These are phyloP conservation scores for Saxispiralis lemnorum DNA, from an alignment of 495 filamentous ascomycete genomes.

Conservation along the genomic window DNA sequence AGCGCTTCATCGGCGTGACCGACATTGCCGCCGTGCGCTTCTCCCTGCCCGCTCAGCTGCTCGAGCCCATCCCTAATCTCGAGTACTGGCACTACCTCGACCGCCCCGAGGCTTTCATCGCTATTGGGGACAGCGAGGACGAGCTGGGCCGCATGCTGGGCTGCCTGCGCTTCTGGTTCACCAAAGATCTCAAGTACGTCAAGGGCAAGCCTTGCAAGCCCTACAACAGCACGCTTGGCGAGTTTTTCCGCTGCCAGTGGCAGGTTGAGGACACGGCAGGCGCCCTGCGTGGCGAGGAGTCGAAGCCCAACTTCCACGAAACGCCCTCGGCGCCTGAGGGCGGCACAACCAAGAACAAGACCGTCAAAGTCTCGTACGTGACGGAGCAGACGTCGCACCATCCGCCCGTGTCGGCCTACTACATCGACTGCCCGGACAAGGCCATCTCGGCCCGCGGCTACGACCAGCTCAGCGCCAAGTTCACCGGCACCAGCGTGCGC, in stretches of 20 bases:
- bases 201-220: conserved; percentile 98
- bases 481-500: conserved; percentile 85
- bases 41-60: conserved; percentile 81
- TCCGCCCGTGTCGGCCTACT: conserved; percentile 92
- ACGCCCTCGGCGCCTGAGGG: conserved; percentile 23
- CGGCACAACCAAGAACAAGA: conserved; percentile 25
- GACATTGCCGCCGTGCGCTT: conserved; percentile 93
- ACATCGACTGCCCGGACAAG: conserved; percentile 79
- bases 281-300: conserved; percentile 23
- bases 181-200: conserved; percentile 96
- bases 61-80: conserved; percentile 88
- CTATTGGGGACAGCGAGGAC: conserved; percentile 88
- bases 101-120: conserved; percentile 83
- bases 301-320: conserved; percentile 23
- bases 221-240: conserved; percentile 92
- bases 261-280: conserved; percentile 55
- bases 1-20: conserved; percentile 85
- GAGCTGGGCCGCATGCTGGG: conserved; percentile 81
- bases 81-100: conserved; percentile 99
- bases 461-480: conserved; percentile 92
- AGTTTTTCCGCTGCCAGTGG: conserved; percentile 98
- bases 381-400: conserved; percentile 98
- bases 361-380: conserved; percentile 68
- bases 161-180: conserved; percentile 92
- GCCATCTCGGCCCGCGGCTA: conserved; percentile 78